Conservation (phyloP, 2,329 filamentous ascomycete genomes). For the Botrytis deweyae region DNA sequence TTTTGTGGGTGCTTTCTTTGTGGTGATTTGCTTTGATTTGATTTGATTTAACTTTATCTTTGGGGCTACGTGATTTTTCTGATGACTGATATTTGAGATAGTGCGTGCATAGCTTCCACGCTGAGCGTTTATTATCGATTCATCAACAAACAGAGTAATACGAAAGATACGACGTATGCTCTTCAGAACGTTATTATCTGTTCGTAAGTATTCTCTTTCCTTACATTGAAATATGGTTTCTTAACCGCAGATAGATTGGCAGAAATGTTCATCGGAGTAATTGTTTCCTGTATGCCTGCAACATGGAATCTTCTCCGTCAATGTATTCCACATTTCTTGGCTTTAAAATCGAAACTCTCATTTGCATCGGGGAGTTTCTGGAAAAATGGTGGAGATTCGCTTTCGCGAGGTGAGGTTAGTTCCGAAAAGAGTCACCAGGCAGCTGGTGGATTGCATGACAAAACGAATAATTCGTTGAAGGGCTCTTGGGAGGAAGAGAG, state of each 20-base stretch:
- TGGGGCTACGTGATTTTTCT: fast-evolving
- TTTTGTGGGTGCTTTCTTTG: neutral
- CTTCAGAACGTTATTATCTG: neutral
- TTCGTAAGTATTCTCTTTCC: neutral
- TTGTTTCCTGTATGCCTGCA: neutral
- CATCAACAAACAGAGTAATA: neutral
- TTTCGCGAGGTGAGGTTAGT: fast-evolving
- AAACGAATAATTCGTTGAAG: neutral
- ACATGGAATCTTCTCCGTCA: neutral
- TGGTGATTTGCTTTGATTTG: neutral
- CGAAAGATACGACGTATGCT: neutral
- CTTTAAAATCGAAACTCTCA: neutral
- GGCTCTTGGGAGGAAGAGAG: neutral
- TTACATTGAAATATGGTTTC: neutral
- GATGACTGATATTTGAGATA: neutral
- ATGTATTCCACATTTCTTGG: neutral
- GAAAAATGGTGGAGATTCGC: neutral
- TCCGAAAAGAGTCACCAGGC: too few relatives aligned
- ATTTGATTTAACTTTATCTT: neutral
- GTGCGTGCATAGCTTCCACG: neutral
- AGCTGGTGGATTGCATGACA: neutral
- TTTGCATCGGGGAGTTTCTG: neutral
- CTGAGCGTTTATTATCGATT: neutral
- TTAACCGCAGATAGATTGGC: neutral
- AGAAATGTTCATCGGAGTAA: neutral